phyloP scores from a whole-genome alignment of 2,329 filamentous ascomycete genomes.

The Exophiala sideris region DNA sequence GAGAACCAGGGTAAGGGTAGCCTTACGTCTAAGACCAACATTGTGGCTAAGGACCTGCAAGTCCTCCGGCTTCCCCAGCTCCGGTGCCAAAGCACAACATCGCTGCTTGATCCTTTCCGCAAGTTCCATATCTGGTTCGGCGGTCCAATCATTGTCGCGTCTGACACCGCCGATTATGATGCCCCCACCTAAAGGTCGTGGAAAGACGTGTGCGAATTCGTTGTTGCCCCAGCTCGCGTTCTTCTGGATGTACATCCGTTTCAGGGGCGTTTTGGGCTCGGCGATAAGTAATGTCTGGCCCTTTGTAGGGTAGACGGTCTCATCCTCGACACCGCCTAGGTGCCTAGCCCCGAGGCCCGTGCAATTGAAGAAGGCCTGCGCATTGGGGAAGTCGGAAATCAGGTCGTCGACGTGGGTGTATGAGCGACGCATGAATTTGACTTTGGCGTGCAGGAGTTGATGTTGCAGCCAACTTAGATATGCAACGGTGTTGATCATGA shows the following conservation, averaged over 20 bases:
- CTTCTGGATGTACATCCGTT: slow-evolving; percentile 67
- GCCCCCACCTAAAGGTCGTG: slow-evolving; percentile 68
- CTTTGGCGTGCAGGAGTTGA: slow-evolving; percentile 54
- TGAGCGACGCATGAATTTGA: slow-evolving; percentile 1
- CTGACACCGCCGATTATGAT: slow-evolving; percentile 83
- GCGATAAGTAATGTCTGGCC: slow-evolving; percentile 70
- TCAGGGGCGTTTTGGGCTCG: slow-evolving; percentile 70
- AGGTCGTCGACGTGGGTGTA: slow-evolving; percentile 32
- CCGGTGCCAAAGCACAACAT: slow-evolving; percentile 60
- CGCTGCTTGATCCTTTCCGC: slow-evolving; percentile 79
- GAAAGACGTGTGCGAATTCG: slow-evolving; percentile 77
- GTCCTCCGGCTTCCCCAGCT: slow-evolving; percentile 65
- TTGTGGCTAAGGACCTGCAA: slow-evolving; percentile 75
- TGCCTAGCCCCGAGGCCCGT: slow-evolving; percentile 71
- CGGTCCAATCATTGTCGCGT: slow-evolving; percentile 73
- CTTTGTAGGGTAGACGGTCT: slow-evolving; percentile 67
- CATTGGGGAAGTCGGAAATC: slow-evolving; percentile 37
- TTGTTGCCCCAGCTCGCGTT: slow-evolving; percentile 65
- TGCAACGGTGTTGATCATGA: slow-evolving; percentile 81
- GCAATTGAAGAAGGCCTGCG: slow-evolving; percentile 75
- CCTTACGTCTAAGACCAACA: slow-evolving; percentile 66
- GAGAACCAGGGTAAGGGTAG: background rate
- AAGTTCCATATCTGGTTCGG: slow-evolving; percentile 71
- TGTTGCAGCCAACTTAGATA: slow-evolving; percentile 76
- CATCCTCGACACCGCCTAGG: slow-evolving; percentile 77